Conservation (phyloP, 2,329 filamentous ascomycete genomes). For the Metarhizium album region DNA sequence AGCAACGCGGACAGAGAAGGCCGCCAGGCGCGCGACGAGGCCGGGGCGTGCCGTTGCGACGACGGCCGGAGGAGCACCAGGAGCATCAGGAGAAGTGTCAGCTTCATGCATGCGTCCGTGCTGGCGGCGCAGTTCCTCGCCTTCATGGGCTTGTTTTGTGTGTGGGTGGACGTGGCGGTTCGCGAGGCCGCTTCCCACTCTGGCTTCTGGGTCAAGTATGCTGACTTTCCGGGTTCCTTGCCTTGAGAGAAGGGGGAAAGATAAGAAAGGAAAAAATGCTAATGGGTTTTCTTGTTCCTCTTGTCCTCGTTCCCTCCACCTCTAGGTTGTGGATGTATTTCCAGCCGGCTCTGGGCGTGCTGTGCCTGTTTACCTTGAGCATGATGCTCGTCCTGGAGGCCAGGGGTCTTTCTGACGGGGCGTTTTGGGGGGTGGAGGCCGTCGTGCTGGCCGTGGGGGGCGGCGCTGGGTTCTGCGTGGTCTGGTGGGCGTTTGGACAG, state of each 20-base stretch:
- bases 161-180: slow-evolving; percentile 17
- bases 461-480: slow-evolving; percentile 12
- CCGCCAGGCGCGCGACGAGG: background rate
- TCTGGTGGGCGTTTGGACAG: slow-evolving; percentile 11
- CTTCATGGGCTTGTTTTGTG: slow-evolving; percentile 15
- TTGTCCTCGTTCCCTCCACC: no score
- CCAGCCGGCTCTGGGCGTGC: slow-evolving; percentile 10
- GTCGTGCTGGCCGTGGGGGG: slow-evolving; percentile 13
- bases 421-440: slow-evolving; percentile 17
- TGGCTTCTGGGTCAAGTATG: slow-evolving; percentile 16
- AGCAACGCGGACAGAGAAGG: slow-evolving; percentile 5
- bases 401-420: slow-evolving; percentile 15
- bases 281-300: background rate
- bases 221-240: no score
- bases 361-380: slow-evolving; percentile 14
- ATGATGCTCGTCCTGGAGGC: slow-evolving; percentile 17
- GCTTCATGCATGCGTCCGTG: slow-evolving; percentile 16
- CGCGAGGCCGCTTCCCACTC: slow-evolving; percentile 14
- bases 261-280: no score
- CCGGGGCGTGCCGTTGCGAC: slow-evolving; percentile 1
- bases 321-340: slow-evolving; percentile 18
- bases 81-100: slow-evolving; percentile 10
- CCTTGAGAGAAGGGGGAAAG: no score
- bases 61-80: no score
- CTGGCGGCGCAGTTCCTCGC: slow-evolving; percentile 16